A percentile compares a stretch with the other conserved stretches of the same genome.
These are phyloP conservation scores for Dryadomyces quercus-mongolicae DNA, from an alignment of 2,329 filamentous ascomycete species.

Conservation along the genomic window DNA sequence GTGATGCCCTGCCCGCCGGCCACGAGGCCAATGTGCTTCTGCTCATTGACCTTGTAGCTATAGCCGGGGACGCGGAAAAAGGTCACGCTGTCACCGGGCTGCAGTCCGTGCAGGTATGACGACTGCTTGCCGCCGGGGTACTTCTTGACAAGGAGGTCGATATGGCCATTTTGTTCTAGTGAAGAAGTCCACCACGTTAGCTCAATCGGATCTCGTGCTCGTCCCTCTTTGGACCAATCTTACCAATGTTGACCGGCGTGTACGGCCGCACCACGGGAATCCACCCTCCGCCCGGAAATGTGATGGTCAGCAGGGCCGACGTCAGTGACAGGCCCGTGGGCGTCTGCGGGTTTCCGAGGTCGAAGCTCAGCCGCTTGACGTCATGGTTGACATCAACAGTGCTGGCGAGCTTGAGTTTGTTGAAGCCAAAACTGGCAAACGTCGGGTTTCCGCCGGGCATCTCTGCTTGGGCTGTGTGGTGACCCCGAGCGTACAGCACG, in stretches of 20 bases:
- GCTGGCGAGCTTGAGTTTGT: constrained; percentile 36
- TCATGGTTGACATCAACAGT: constrained; percentile 44
- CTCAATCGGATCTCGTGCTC: too few relatives aligned
- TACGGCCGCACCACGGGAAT: constrained; percentile 53
- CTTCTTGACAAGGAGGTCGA: constrained; percentile 56
- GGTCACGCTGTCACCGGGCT: constrained; percentile 47
- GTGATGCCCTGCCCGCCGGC: constrained; percentile 65
- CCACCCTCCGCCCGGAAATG: constrained; percentile 43
- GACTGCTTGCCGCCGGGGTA: constrained; percentile 56
- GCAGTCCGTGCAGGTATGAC: constrained; percentile 52
- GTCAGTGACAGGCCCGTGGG: constrained; percentile 37
- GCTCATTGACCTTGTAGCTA: constrained; percentile 38
- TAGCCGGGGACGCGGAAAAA: constrained; percentile 45
- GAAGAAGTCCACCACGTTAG: too few relatives aligned
- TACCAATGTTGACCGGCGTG: constrained; percentile 46
- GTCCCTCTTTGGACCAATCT: constrained; percentile 2
- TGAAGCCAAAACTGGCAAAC: constrained; percentile 22
- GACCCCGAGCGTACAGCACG: constrained; percentile 5
- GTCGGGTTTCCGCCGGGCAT: constrained; percentile 6
- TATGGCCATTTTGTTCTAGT: constrained; percentile 43
- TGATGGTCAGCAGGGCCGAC: constrained; percentile 46
- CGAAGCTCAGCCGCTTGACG: constrained; percentile 45
- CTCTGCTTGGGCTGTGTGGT: constrained; percentile 7
- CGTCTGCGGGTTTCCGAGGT: constrained; percentile 32
- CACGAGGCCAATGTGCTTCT: constrained; percentile 45